Evolutionary conservation across 768 basidiomycete genomes (phyloP).

Genomic region (Cystofilobasidium ferigula): DNA sequence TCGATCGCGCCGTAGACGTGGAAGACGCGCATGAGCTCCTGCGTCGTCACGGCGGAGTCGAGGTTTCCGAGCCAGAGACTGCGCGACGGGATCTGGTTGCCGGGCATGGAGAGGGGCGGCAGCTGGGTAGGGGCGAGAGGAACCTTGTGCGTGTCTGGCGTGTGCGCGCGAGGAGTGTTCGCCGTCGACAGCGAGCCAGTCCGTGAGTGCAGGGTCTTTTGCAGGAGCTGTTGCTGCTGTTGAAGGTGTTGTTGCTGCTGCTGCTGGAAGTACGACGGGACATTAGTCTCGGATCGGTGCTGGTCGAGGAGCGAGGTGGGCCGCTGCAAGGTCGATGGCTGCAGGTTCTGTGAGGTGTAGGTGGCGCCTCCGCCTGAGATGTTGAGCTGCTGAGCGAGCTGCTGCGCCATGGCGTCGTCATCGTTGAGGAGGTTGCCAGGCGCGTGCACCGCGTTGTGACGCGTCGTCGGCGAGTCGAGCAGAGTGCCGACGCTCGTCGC

Average conservation of each 20-base stretch:
- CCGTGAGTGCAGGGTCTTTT: slow-evolving; percentile 22
- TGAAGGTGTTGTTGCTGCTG: too few species aligned
- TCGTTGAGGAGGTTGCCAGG: neutral
- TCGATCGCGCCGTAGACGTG: slow-evolving; percentile 96
- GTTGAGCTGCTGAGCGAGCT: slow-evolving; percentile 4
- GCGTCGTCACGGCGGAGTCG: slow-evolving; percentile 84
- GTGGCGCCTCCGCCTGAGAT: neutral
- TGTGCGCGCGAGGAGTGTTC: slow-evolving; percentile 45
- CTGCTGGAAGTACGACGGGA: slow-evolving; percentile 27
- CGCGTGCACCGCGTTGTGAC: neutral
- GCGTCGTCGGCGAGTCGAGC: slow-evolving; percentile 29
- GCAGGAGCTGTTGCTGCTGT: too few species aligned
- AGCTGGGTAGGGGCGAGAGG: slow-evolving; percentile 56
- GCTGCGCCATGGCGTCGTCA: slow-evolving; percentile 3
- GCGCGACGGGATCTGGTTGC: slow-evolving; percentile 73
- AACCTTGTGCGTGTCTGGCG: slow-evolving; percentile 34
- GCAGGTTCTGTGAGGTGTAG: neutral
- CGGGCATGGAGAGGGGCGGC: slow-evolving; percentile 21
- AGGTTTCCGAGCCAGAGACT: slow-evolving; percentile 98
- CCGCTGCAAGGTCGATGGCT: slow-evolving; percentile 2
- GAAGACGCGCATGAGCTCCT: slow-evolving; percentile 90
- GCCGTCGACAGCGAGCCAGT: slow-evolving; percentile 27
- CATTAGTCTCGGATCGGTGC: slow-evolving; percentile 24
- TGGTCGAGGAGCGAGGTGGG: slow-evolving; percentile 18
- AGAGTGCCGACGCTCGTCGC: slow-evolving; percentile 38